Percentiles rank a stretch among this genome's conserved stretches.
phyloP scores from a whole-genome alignment of 192 early-diverging fungal species.

The Neocallimastix lanati region DNA sequence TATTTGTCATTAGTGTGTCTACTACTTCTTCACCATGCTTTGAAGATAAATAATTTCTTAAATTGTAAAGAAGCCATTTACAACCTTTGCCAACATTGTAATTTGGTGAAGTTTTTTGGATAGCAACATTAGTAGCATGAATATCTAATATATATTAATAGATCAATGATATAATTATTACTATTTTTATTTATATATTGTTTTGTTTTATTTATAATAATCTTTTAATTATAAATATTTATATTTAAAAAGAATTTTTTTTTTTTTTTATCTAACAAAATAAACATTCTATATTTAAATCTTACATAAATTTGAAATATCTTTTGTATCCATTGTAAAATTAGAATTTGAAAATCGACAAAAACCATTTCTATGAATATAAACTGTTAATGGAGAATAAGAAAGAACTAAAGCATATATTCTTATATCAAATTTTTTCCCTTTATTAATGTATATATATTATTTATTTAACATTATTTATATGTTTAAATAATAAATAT shows the following conservation, averaged over 20 bases:
- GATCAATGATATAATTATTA: too few relatives aligned
- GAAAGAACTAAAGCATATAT: conserved; percentile 38
- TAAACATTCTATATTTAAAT: too few relatives aligned
- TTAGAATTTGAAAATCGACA: conserved; percentile 41
- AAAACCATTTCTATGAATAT: conserved; percentile 45
- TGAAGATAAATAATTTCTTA: conserved; percentile 25
- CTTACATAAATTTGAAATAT: conserved; percentile 37
- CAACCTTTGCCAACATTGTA: conserved; percentile 35
- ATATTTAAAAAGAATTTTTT: too few relatives aligned
- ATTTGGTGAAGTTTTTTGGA: conserved; percentile 38
- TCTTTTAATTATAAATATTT: too few relatives aligned
- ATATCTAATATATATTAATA: conserved; percentile 12
- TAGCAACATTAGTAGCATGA: conserved; percentile 45
- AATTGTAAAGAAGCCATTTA: conserved; percentile 40
- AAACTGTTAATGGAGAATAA: conserved; percentile 32
- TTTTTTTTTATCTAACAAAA: too few relatives aligned
- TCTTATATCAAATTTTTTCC: conserved; percentile 47
- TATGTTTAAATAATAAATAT: too few relatives aligned
- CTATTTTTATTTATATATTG: too few relatives aligned
- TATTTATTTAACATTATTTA: too few relatives aligned
- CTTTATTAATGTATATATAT: conserved; percentile 4
- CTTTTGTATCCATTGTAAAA: conserved; percentile 43
- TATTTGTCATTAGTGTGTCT: conserved; percentile 33
- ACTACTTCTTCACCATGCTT: conserved; percentile 26
- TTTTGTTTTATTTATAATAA: too few relatives aligned